These are phyloP conservation scores for Gleditsia sinensis DNA, from an alignment of 306 rosid species.

Conservation along the genomic window DNA sequence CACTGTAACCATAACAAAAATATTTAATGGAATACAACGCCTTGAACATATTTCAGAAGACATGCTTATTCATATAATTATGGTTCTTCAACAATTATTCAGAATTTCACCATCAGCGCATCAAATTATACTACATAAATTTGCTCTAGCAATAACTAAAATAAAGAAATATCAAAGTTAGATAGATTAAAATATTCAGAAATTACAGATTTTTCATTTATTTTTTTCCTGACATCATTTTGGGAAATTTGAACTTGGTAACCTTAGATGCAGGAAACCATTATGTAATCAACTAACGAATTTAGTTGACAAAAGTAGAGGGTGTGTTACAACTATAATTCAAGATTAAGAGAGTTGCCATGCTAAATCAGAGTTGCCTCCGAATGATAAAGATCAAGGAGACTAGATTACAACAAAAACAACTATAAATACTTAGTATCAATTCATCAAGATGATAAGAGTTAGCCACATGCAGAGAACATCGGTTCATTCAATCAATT, in stretches of 20 bases:
- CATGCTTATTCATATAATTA: slow-evolving; percentile 7
- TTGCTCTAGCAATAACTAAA: neutral
- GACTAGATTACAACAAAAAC: neutral
- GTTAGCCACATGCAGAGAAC: slow-evolving; percentile 15
- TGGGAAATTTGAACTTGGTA: neutral
- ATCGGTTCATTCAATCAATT: neutral
- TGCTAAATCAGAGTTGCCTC: slow-evolving; percentile 6
- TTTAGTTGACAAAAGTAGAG: neutral
- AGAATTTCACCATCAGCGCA: neutral
- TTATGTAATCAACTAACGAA: slow-evolving; percentile 10
- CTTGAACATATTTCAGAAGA: neutral
- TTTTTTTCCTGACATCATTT: neutral
- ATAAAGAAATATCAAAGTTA: neutral
- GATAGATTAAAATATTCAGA: neutral
- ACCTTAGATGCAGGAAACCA: neutral
- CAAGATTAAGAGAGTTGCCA: neutral
- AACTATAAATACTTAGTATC: slow-evolving; percentile 14
- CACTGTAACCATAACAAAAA: neutral
- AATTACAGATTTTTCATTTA: neutral
- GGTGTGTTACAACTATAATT: slow-evolving; percentile 1
- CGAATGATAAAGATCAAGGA: slow-evolving; percentile 15
- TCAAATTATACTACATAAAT: neutral
- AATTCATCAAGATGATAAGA: neutral
- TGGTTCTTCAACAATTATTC: neutral
- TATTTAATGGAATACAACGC: neutral